Evolutionary conservation across 2,329 filamentous ascomycete species (phyloP), one percentile per base, ranked within the genome.

Genomic region (Lachnellula arida): DNA sequence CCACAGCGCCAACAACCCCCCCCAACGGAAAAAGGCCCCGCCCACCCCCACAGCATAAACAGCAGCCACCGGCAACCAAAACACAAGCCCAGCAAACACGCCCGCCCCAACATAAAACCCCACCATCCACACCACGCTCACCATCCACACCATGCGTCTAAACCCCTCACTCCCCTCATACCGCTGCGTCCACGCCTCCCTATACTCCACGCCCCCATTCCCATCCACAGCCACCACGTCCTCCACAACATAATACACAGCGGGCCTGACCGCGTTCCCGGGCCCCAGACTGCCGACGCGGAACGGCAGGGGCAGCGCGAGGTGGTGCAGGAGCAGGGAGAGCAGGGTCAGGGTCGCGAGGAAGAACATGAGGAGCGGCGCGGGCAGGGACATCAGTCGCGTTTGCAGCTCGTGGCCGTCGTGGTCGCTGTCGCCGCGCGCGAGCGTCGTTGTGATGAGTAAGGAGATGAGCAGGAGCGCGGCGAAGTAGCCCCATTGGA

Each of bases 171-270:
- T 75, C 5, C 71, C 70, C 43, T 71, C 65, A 60, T 75, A 76
- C 17, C 75, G 66, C 14, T 70, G 70, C 19, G 71, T 68, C 15
- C 74, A 66, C 22, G 74, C 74, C 54, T 76, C 72, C 37, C 75
- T 69, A 46, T 70, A 76, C 1, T 71, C 75, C 53, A 77, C 74
- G 0, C 80, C 80, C 5, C 82, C 85, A 5, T 77, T 79, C 19
- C 83, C 85, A 65, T 88, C 86, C 39, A 88, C 85, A 3, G 82
- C 84, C 12, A 86, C 78, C n/a, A 87, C 78, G 63, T 89, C 86
- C 70, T 88, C 86, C 19, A 88, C 80, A 25, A 88, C 76, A 51
- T 85, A 86, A 63, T 86, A 85, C 2, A 81, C 76, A 3, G 82
- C 78, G 0, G 85, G 85, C 19, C 62, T 22, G 2, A 64, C 43